Conservation (phyloP, 768 basidiomycete genomes). For the Stropharia rugosoannulata region DNA sequence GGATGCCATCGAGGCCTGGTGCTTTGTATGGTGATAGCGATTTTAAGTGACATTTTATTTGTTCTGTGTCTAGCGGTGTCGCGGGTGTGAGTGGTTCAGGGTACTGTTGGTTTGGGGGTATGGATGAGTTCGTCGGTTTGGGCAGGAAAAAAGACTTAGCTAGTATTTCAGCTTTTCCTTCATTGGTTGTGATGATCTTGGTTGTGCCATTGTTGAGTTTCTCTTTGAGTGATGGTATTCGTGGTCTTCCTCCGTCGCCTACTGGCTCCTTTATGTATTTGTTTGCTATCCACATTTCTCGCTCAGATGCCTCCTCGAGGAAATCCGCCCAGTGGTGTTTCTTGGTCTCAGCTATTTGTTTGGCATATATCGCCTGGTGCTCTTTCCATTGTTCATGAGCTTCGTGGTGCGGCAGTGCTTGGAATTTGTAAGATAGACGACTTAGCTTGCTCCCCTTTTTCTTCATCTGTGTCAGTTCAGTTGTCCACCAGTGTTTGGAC, state of each 20-base stretch:
- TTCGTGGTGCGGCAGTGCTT: too few species aligned
- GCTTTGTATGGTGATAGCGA: constrained; percentile 14
- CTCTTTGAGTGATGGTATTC: constrained; percentile 18
- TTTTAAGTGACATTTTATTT: background rate
- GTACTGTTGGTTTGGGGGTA: background rate
- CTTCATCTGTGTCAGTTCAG: too few species aligned
- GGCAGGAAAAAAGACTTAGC: constrained; percentile 6
- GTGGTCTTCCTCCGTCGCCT: constrained; percentile 16
- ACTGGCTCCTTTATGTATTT: constrained; percentile 11
- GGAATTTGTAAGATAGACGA: too few species aligned
- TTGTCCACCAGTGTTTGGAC: too few species aligned
- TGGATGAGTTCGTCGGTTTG: background rate
- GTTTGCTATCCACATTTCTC: constrained; percentile 17
- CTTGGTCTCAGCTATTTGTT: constrained; percentile 11
- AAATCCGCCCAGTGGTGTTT: constrained; percentile 21
- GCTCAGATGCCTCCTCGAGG: constrained; percentile 10
- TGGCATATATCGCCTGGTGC: too few species aligned
- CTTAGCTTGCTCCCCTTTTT: too few species aligned
- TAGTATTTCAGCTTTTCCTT: constrained; percentile 1
- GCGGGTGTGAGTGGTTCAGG: background rate
- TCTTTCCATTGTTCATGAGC: too few species aligned
- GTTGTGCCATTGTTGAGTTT: background rate
- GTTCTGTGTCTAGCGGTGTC: background rate
- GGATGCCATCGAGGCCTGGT: constrained; percentile 22
- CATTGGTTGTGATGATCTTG: constrained; percentile 6